Base-by-base conservation (phyloP, 768 basidiomycete species). In the Tulasnella sp. region DNA sequence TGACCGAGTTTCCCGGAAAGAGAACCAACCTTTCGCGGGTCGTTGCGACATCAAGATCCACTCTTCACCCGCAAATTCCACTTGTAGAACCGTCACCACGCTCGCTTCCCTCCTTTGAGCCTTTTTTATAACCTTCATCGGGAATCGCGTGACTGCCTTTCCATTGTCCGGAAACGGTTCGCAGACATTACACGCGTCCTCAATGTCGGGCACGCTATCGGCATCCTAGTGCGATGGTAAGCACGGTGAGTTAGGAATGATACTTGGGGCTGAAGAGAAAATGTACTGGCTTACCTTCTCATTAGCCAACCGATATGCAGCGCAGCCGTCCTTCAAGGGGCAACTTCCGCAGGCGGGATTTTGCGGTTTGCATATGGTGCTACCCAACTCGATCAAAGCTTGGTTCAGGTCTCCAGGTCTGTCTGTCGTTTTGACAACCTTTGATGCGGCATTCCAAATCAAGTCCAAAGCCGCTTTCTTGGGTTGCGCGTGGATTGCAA, bases 381-480 rank as follows among this genome's bases (percentile, higher is more conserved):
- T 93, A 72, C 96, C 96, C 9, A 98, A 89, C 83, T 99, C 96
- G 83, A 98, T 98, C 73, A 99, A 86, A 18, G 93, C 95, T 85
- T 98, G 93, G 82, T 97, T 97, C 80, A 96, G 87, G 83, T 96
- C 93, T 23, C 95, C 94, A 0, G 95, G 89, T 79, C 87, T 83
- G 44, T 88, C 86, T 72, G 86, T 82, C 16, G 80, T 85, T 55
- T 89, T 84, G 13, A 98, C 92, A 83, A 98, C 88, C 3, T 86
- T 87, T 55, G 86, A 86, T 0, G 96, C 96, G 5, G 89, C 91
- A 5, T 86, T 84, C 96, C 96, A 98, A n/a, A 98, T 85, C 74
- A 93, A 83, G 81, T 95, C 91, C 74, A 93, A 88, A 0, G 93
- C 91, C 15, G 85, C 82, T 83, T 96, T 96, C 83, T 96, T 95